Percentiles rank a stretch among this genome's conserved stretches.
These are phyloP conservation scores for Chlamydomonas incerta DNA, from an alignment of 139 green algal species.

Conservation along the genomic window DNA sequence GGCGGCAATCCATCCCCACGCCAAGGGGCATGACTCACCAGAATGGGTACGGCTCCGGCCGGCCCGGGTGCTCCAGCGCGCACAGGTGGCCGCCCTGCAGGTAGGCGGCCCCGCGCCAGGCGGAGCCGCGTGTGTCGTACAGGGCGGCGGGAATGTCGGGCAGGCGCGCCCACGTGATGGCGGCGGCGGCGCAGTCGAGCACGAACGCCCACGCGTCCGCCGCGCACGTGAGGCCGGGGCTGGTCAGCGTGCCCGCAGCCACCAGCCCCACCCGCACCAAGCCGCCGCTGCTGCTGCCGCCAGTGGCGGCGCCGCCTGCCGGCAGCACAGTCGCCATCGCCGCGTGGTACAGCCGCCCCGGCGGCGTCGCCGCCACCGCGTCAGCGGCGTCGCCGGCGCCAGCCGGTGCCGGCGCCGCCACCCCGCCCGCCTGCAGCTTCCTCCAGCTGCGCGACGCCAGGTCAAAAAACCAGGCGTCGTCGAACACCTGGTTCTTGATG, in stretches of 20 bases:
- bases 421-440: not conserved
- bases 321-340: not conserved
- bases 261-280: slow-evolving; percentile 33
- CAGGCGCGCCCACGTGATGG: slow-evolving; percentile 41
- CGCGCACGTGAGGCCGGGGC: slow-evolving; percentile 43
- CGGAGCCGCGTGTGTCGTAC: slow-evolving; percentile 45
- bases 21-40: no score
- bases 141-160: slow-evolving; percentile 41
- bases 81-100: slow-evolving; percentile 56
- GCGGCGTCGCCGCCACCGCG: not conserved
- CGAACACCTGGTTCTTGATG: not conserved
- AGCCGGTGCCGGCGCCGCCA: not conserved
- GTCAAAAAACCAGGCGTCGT: slow-evolving; percentile 49
- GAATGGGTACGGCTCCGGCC: not conserved
- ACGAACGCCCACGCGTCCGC: slow-evolving; percentile 43
- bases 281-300: not conserved
- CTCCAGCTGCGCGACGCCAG: not conserved
- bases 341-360: slow-evolving; percentile 21
- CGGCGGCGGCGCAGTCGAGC: slow-evolving; percentile 31
- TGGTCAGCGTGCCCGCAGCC: slow-evolving; percentile 42
- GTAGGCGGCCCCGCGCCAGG: not conserved
- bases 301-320: not conserved
- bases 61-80: not conserved
- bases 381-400: not conserved
- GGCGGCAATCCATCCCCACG: no score